Conservation (phyloP, 805 yeast species). For the Kregervanrija pseudodelftensis region DNA sequence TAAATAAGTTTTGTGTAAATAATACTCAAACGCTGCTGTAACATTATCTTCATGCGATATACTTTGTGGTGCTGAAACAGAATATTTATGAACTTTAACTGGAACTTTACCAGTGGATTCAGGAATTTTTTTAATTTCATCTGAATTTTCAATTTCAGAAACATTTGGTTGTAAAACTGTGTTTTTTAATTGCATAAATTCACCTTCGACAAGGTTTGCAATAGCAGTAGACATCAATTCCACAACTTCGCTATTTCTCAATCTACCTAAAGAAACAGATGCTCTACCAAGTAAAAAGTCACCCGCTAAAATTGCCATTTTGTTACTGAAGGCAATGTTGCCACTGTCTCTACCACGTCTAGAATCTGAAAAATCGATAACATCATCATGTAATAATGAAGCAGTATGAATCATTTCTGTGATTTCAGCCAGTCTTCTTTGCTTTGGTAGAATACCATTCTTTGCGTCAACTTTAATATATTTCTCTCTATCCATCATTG, state of each 20-base stretch:
- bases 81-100: conserved; percentile 50
- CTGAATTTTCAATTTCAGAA: conserved; percentile 37
- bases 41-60: conserved; percentile 59
- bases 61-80: conserved; percentile 25
- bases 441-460: conserved; percentile 87
- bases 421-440: conserved; percentile 91
- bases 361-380: conserved; percentile 82
- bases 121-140: conserved; percentile 41
- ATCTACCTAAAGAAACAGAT: conserved; percentile 87
- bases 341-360: conserved; percentile 90
- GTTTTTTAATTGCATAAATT: conserved; percentile 96
- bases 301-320: conserved; percentile 96
- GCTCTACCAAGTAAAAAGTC: conserved; percentile 94
- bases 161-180: conserved; percentile 59
- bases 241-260: conserved; percentile 94
- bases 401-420: conserved; percentile 99
- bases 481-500: conserved; percentile 65
- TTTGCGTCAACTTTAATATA: conserved; percentile 40
- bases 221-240: conserved; percentile 93
- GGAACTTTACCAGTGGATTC: conserved; percentile 57
- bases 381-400: conserved; percentile 91
- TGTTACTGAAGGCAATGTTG: conserved; percentile 88
- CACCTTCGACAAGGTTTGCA: conserved; percentile 96
- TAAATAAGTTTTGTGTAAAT: conserved; percentile 88
- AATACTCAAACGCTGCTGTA: conserved; percentile 91